phyloP scores from a whole-genome alignment of 2,329 filamentous ascomycete species.

The Sporothrix phasma region DNA sequence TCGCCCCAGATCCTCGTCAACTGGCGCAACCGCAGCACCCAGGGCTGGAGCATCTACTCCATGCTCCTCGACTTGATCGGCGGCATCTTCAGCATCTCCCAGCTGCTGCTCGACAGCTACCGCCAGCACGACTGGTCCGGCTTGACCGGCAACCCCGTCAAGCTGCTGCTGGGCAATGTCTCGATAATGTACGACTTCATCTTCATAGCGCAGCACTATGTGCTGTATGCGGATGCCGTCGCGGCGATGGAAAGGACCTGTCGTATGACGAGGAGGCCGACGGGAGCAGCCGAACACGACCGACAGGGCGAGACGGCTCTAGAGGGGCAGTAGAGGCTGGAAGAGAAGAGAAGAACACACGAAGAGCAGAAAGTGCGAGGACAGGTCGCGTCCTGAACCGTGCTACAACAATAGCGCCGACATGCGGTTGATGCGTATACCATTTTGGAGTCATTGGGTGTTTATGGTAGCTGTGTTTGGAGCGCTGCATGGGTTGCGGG shows the following conservation, averaged over 20 bases:
- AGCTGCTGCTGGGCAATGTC: conserved; percentile 76
- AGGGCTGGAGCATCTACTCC: conserved; percentile 77
- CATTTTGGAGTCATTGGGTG: not conserved
- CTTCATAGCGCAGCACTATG: conserved; percentile 83
- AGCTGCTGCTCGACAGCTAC: conserved; percentile 77
- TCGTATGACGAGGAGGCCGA: not conserved
- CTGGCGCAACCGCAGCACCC: conserved; percentile 72
- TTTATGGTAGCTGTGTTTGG: not conserved
- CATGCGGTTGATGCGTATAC: not conserved
- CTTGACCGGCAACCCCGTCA: conserved; percentile 82
- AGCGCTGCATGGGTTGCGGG: not conserved
- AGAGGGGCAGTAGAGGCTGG: not conserved
- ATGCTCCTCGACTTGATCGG: conserved; percentile 78
- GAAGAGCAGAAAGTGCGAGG: not conserved
- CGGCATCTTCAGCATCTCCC: conserved; percentile 68
- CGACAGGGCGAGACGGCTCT: not conserved
- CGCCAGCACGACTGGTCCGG: conserved; percentile 82
- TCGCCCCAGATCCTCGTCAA: conserved; percentile 78
- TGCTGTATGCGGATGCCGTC: conserved; percentile 50
- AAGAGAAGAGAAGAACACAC: not conserved
- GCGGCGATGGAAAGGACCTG: conserved; percentile 18
- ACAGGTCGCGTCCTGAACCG: too few species aligned
- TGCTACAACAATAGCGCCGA: not conserved
- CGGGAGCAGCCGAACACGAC: not conserved
- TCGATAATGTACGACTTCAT: conserved; percentile 77